These are phyloP conservation scores for Boeremia lycopersici DNA, from an alignment of 2,329 filamentous ascomycete species.

Conservation along the genomic window DNA sequence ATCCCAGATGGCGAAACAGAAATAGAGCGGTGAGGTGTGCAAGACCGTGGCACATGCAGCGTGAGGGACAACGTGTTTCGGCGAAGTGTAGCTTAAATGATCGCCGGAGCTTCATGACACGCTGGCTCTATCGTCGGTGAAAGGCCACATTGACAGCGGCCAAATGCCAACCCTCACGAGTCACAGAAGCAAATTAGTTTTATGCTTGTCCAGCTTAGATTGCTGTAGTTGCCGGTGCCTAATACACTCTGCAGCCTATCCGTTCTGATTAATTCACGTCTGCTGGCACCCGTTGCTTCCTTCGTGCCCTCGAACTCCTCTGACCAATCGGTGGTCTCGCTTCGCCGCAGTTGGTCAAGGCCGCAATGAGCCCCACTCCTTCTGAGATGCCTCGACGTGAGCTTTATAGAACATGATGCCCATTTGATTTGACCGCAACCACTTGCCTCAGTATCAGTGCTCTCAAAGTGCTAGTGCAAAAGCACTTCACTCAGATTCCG, in stretches of 20 bases:
- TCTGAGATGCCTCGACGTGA: not conserved
- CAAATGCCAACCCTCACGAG: conserved; percentile 22
- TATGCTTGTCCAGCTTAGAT: conserved; percentile 17
- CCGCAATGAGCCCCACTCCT: too few species aligned
- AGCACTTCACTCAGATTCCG: conserved; percentile 70
- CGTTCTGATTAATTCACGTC: not conserved
- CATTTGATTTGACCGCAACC: not conserved
- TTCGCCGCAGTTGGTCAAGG: conserved; percentile 14
- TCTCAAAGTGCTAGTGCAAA: not conserved
- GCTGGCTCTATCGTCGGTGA: conserved; percentile 36
- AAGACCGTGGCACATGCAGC: conserved; percentile 25
- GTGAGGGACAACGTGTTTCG: conserved; percentile 25
- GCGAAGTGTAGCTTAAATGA: conserved; percentile 30
- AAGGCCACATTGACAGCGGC: conserved; percentile 41
- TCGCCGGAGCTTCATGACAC: conserved; percentile 31
- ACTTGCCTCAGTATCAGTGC: not conserved
- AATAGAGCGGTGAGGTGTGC: conserved; percentile 15
- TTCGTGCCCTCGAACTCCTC: not conserved
- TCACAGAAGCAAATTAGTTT: conserved; percentile 19
- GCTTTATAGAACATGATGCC: not conserved
- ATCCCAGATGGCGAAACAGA: conserved; percentile 25
- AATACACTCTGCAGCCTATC: not conserved
- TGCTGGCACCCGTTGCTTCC: conserved; percentile 10
- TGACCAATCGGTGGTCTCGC: conserved; percentile 31
- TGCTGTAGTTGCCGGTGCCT: conserved; percentile 22